A percentile compares a stretch with the other conserved stretches of the same genome.
Evolutionary conservation across 83 land plant genomes (phyloP).

Genomic region (Diphasiastrum complanatum): DNA sequence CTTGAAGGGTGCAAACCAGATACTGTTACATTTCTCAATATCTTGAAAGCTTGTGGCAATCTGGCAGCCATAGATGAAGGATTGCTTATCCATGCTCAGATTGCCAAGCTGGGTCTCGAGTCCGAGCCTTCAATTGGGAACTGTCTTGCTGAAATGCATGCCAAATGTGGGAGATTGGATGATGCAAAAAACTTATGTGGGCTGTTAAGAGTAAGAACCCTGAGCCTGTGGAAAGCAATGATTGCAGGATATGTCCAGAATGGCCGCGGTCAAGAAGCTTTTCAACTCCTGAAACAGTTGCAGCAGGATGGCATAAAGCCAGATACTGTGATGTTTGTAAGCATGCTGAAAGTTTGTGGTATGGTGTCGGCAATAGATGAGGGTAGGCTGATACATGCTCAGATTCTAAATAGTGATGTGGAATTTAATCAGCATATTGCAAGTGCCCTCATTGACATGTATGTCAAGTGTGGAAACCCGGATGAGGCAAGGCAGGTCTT

Average conservation of each 20-base stretch:
- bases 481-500: constrained; percentile 6
- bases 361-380: not conserved
- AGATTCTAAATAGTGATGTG: not conserved
- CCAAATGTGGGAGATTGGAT: constrained; percentile 29
- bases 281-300: not conserved
- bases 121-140: constrained; percentile 44
- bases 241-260: not conserved
- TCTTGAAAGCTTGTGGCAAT: constrained; percentile 47
- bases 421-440: not conserved
- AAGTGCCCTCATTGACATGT: constrained; percentile 11
- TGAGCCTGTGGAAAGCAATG: constrained; percentile 29
- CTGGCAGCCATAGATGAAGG: constrained; percentile 33
- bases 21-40: constrained; percentile 41
- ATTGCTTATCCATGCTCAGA: constrained; percentile 36
- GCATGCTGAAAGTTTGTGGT: not conserved
- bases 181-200: constrained; percentile 39
- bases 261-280: not conserved
- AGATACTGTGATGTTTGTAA: not conserved
- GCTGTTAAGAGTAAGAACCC: constrained; percentile 34
- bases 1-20: constrained; percentile 35
- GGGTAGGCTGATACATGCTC: constrained; percentile 10
- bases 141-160: constrained; percentile 48
- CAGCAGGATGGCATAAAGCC: not conserved
- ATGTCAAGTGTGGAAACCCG: constrained; percentile 1
- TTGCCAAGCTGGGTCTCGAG: constrained; percentile 39